Conservation (phyloP, 148 eudicot genomes). For the Euryodendron excelsum region DNA sequence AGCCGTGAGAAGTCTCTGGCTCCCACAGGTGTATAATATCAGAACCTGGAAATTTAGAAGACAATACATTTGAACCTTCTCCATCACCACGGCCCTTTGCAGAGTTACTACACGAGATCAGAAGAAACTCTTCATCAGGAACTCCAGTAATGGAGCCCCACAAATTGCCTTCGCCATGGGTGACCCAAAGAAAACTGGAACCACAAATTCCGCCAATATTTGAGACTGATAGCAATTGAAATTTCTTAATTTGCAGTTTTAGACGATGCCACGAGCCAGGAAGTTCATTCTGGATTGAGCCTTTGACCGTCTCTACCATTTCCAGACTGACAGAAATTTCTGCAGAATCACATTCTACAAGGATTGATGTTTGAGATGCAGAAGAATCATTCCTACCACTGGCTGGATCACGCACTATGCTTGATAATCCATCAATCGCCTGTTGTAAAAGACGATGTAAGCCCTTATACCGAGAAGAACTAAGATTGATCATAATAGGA, state of each 20-base stretch:
- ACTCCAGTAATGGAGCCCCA: slow-evolving; percentile 66
- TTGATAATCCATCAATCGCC: slow-evolving; percentile 39
- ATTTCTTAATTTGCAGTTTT: slow-evolving; percentile 48
- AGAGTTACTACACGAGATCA: slow-evolving; percentile 65
- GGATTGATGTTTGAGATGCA: slow-evolving; percentile 57
- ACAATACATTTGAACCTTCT: slow-evolving; percentile 81
- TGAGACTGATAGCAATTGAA: slow-evolving; percentile 64
- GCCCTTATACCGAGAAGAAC: slow-evolving; percentile 41
- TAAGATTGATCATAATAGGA: slow-evolving; percentile 44
- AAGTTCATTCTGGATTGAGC: slow-evolving; percentile 74
- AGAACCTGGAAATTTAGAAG: slow-evolving; percentile 64
- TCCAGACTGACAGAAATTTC: slow-evolving; percentile 51
- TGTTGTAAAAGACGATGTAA: slow-evolving; percentile 51
- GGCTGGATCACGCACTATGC: slow-evolving; percentile 30
- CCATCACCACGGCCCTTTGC: slow-evolving; percentile 89
- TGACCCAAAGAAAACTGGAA: slow-evolving; percentile 60
- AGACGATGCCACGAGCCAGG: slow-evolving; percentile 78
- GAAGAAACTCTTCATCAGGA: slow-evolving; percentile 52
- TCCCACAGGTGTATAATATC: slow-evolving; percentile 65
- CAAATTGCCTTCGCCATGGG: slow-evolving; percentile 75
- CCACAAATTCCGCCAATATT: slow-evolving; percentile 61
- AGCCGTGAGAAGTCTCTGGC: slow-evolving; percentile 50
- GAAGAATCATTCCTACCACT: slow-evolving; percentile 25
- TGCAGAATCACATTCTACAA: slow-evolving; percentile 64
- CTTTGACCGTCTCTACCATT: slow-evolving; percentile 38